Percentiles rank a stretch among this genome's conserved stretches.
Conservation (phyloP, 305 asterid genomes). For the Fraxinus xanthoxyloides region DNA sequence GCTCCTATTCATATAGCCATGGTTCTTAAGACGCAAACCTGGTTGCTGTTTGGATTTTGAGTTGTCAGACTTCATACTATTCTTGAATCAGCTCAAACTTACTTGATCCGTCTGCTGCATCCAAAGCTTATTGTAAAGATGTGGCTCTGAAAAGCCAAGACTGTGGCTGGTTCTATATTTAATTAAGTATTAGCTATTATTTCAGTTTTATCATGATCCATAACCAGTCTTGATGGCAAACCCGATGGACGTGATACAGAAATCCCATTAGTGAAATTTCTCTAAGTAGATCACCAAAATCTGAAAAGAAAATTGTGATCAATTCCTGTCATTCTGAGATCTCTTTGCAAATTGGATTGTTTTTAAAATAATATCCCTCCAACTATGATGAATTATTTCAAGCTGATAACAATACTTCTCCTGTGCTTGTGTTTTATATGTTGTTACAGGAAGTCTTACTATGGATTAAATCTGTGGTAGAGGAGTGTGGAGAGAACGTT, state of each 20-base stretch:
- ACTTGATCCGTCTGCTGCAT: neutral
- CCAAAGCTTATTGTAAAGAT: neutral
- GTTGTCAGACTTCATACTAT: neutral
- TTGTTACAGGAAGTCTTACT: slow-evolving; percentile 40
- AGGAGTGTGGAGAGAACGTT: slow-evolving; percentile 69
- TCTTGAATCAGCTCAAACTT: neutral
- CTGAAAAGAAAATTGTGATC: neutral
- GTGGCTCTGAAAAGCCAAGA: neutral
- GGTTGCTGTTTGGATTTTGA: neutral
- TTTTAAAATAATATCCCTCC: neutral
- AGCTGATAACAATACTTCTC: neutral
- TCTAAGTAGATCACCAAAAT: neutral
- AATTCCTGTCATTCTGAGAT: neutral
- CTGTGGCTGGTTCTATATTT: neutral
- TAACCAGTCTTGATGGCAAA: neutral
- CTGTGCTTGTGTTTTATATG: slow-evolving; percentile 5
- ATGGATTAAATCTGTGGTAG: slow-evolving; percentile 59
- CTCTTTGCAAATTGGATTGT: neutral
- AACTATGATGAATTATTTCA: neutral
- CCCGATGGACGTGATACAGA: neutral
- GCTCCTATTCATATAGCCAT: neutral
- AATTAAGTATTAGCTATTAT: neutral
- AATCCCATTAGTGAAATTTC: neutral
- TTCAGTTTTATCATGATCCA: neutral
- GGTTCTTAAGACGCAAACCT: neutral